These are phyloP conservation scores for Kodamaea sp. DNA, from an alignment of 1,139 yeast genomes.

Conservation along the genomic window DNA sequence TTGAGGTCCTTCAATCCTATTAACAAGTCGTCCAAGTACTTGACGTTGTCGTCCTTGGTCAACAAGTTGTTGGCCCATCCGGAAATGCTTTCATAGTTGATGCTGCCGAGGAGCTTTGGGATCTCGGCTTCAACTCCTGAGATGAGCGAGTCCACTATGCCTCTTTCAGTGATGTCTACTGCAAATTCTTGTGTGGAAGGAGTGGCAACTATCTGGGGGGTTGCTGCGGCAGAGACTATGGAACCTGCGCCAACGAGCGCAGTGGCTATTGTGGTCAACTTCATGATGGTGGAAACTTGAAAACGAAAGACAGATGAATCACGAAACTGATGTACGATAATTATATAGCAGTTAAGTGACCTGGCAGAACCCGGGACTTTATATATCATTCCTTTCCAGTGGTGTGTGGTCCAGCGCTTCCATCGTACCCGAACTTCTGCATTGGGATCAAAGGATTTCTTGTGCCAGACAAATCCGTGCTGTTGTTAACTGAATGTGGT, in stretches of 20 bases:
- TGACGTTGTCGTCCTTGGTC: constrained; percentile 22
- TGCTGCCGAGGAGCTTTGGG: constrained; percentile 19
- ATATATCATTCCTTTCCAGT: no score
- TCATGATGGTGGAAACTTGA: constrained; percentile 16
- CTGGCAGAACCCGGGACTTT: no score
- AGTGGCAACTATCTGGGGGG: constrained; percentile 6
- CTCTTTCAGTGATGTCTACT: constrained; percentile 25
- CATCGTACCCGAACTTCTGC: no score
- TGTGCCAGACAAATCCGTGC: not conserved
- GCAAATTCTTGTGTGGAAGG: constrained; percentile 13
- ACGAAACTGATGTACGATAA: no score
- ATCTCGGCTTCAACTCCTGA: constrained; percentile 15
- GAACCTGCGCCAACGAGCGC: constrained; percentile 18
- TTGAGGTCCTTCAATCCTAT: constrained; percentile 26
- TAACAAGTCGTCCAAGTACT: constrained; percentile 29
- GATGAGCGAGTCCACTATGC: constrained; percentile 13
- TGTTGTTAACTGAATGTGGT: not conserved
- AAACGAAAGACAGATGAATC: constrained; percentile 12
- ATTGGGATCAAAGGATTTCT: no score
- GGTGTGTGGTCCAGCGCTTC: no score
- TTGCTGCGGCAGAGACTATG: constrained; percentile 14
- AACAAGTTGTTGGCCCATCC: constrained; percentile 33
- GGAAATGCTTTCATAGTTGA: constrained; percentile 33
- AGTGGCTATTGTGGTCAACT: constrained; percentile 19
- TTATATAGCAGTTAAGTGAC: no score